Evolutionary conservation across 139 green algal species (phyloP).

Genomic region (Chlorella sp.): DNA sequence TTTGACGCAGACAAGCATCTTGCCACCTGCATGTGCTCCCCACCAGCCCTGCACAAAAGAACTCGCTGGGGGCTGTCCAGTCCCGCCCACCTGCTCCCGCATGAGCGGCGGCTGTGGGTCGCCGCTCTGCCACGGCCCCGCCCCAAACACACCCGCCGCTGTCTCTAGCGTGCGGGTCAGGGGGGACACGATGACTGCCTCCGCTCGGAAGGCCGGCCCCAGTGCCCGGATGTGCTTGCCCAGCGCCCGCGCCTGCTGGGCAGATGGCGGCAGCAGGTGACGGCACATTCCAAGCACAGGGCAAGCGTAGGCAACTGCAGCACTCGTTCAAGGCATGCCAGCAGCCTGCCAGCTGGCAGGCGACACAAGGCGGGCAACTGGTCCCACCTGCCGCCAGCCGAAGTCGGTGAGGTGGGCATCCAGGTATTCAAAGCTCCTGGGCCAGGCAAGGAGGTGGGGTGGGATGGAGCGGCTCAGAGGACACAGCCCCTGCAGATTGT

Average conservation of each 20-base stretch:
- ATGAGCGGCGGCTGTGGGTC: slow-evolving; percentile 36
- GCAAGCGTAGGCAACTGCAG: too few relatives aligned
- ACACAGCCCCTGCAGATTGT: too few relatives aligned
- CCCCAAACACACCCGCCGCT: slow-evolving; percentile 53
- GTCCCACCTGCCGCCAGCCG: slow-evolving; percentile 48
- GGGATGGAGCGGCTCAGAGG: neutral
- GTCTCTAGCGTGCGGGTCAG: slow-evolving; percentile 56
- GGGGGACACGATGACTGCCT: slow-evolving; percentile 46
- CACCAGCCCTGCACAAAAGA: too few relatives aligned
- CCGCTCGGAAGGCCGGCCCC: slow-evolving; percentile 27
- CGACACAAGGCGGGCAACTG: neutral
- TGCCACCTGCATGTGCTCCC: neutral
- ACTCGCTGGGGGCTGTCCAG: too few relatives aligned
- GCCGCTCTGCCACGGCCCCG: neutral
- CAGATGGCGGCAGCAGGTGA: neutral
- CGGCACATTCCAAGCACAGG: too few relatives aligned
- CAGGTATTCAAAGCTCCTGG: slow-evolving; percentile 39
- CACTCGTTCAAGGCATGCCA: neutral
- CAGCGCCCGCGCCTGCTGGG: slow-evolving; percentile 45
- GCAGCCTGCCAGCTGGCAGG: slow-evolving; percentile 35
- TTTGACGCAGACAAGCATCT: neutral
- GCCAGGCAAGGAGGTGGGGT: neutral
- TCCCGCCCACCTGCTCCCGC: slow-evolving; percentile 33
- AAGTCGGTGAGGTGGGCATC: slow-evolving; percentile 64
- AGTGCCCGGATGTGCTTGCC: slow-evolving; percentile 34